phyloP scores from a whole-genome alignment of 2,329 filamentous ascomycete species.

The Ophiocordyceps unilateralis region DNA sequence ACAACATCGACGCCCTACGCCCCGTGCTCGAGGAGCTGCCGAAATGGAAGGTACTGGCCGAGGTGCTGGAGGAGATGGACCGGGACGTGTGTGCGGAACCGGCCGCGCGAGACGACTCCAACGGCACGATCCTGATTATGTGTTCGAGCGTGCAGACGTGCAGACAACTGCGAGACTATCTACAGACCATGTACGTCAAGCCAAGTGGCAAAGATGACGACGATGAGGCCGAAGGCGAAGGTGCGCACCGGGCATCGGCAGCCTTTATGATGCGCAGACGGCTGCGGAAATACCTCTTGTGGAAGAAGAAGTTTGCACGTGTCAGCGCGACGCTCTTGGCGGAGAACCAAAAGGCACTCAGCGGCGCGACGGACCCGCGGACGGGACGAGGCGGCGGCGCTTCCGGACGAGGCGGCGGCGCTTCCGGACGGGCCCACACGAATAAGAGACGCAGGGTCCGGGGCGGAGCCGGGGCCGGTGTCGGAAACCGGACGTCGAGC shows the following conservation, averaged over 20 bases:
- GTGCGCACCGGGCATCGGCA: conserved; percentile 50
- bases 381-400: conserved; percentile 20
- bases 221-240: conserved; percentile 29
- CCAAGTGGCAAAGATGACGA: conserved; percentile 24
- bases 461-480: conserved; percentile 50
- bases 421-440: conserved; percentile 33
- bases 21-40: conserved; percentile 87
- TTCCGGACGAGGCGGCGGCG: conserved; percentile 37
- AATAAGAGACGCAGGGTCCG: conserved; percentile 78
- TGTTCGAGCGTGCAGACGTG: conserved; percentile 77
- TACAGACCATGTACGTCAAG: conserved; percentile 75
- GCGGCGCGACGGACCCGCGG: conserved; percentile 43
- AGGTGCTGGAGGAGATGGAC: conserved; percentile 86
- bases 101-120: conserved; percentile 60
- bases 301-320: conserved; percentile 79
- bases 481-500: conserved; percentile 24
- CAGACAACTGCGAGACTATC: conserved; percentile 74
- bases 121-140: conserved; percentile 90
- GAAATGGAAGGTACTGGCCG: conserved; percentile 81
- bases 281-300: conserved; percentile 70
- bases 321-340: conserved; percentile 65
- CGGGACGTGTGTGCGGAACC: conserved; percentile 76
- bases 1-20: conserved; percentile 42
- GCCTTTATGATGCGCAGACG: conserved; percentile 81
- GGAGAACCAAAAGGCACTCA: conserved; percentile 63